Conservation (phyloP, 2,329 filamentous ascomycete genomes). For the Xylaria arbuscula region DNA sequence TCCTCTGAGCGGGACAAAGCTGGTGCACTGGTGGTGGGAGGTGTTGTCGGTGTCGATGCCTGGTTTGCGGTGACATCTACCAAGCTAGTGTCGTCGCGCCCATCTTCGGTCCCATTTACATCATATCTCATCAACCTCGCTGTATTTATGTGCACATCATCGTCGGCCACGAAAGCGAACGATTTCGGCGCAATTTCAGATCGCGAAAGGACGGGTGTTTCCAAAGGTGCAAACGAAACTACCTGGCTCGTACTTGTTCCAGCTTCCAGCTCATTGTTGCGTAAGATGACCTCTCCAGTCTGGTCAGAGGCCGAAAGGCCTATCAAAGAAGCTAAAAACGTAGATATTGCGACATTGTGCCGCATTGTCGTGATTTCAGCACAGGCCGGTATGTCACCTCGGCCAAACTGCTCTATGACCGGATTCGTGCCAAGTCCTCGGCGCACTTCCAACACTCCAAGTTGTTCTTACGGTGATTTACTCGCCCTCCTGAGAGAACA, state of each 20-base stretch:
- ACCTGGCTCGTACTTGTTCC: slow-evolving; percentile 30
- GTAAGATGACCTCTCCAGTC: slow-evolving; percentile 19
- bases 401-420: slow-evolving; percentile 38
- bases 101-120: background rate
- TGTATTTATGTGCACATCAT: background rate
- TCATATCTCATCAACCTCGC: slow-evolving; percentile 19
- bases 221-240: slow-evolving; percentile 5
- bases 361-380: slow-evolving; percentile 43
- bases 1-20: background rate
- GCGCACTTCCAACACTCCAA: slow-evolving; percentile 31
- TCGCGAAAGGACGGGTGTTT: background rate
- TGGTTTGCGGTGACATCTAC: background rate
- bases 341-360: slow-evolving; percentile 43
- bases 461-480: slow-evolving; percentile 11
- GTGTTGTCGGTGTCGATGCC: background rate
- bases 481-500: slow-evolving; percentile 12
- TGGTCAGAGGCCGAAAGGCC: slow-evolving; percentile 18
- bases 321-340: slow-evolving; percentile 43
- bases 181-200: background rate
- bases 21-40: too few species aligned
- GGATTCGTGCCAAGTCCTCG: slow-evolving; percentile 35
- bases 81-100: background rate
- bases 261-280: background rate
- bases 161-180: background rate
- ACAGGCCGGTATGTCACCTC: slow-evolving; percentile 33